Percentiles rank a stretch among this genome's conserved stretches.
These are phyloP conservation scores for Apium graveolens DNA, from an alignment of 129 eudicot genomes.

Conservation along the genomic window DNA sequence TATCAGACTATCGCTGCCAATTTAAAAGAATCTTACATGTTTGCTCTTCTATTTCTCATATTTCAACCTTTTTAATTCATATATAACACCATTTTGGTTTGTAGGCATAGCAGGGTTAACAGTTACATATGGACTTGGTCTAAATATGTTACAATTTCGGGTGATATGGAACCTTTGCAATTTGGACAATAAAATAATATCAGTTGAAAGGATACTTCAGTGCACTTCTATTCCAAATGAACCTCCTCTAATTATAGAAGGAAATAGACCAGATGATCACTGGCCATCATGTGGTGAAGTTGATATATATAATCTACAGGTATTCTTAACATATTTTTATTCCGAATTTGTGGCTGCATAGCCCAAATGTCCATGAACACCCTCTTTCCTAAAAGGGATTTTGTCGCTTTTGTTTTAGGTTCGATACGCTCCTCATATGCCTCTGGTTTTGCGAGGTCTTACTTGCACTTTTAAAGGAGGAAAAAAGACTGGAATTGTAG, in stretches of 20 bases:
- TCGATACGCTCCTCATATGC: slow-evolving; percentile 82
- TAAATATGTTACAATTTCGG: slow-evolving; percentile 64
- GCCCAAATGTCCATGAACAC: neutral
- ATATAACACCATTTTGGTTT: slow-evolving; percentile 7
- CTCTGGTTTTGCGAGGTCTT: slow-evolving; percentile 73
- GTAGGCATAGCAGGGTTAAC: slow-evolving; percentile 82
- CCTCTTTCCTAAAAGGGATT: neutral
- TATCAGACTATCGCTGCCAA: too few species aligned
- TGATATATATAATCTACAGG: slow-evolving; percentile 55
- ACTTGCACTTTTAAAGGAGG: slow-evolving; percentile 74
- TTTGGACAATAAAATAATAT: slow-evolving; percentile 76
- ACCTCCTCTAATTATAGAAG: slow-evolving; percentile 58
- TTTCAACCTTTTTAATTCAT: neutral
- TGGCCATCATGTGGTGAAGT: slow-evolving; percentile 74
- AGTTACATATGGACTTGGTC: slow-evolving; percentile 71
- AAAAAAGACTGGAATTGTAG: slow-evolving; percentile 82
- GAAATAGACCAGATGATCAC: slow-evolving; percentile 36
- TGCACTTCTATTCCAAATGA: slow-evolving; percentile 53
- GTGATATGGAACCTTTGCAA: slow-evolving; percentile 65
- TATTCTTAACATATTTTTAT: slow-evolving; percentile 13
- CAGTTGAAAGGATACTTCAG: slow-evolving; percentile 92
- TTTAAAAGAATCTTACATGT: neutral
- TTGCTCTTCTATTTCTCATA: neutral
- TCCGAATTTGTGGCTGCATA: neutral
- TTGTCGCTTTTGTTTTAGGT: slow-evolving; percentile 30